Percentiles rank a stretch among this genome's conserved stretches.
phyloP scores from a whole-genome alignment of 371 early-diverging fungal genomes.

The Circinella umbellata region DNA sequence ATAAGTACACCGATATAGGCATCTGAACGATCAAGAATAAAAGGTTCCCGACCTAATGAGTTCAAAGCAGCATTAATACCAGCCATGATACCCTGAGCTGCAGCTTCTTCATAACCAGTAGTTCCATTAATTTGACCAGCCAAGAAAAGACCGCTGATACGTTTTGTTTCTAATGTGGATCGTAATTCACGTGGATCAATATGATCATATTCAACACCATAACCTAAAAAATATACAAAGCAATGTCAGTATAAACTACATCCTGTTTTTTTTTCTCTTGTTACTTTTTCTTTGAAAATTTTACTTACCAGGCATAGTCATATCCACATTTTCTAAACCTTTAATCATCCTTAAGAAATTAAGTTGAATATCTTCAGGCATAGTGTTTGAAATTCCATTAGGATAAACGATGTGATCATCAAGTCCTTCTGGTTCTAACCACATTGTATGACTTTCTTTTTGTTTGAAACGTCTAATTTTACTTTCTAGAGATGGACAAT shows the following conservation, averaged over 20 bases:
- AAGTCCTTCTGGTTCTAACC: conserved; percentile 85
- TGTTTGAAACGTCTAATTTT: conserved; percentile 79
- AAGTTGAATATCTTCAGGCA: conserved; percentile 81
- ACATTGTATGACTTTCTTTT: conserved; percentile 72
- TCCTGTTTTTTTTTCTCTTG: no score
- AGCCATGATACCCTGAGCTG: conserved; percentile 85
- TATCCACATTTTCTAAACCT: conserved; percentile 80
- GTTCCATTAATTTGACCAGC: conserved; percentile 93
- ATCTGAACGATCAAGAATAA: conserved; percentile 78
- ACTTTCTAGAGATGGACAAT: conserved; percentile 86
- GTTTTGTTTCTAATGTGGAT: conserved; percentile 80
- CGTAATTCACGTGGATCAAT: conserved; percentile 84
- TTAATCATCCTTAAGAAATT: conserved; percentile 75
- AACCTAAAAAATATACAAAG: conserved; percentile 26
- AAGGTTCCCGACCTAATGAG: conserved; percentile 54
- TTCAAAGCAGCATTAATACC: conserved; percentile 84
- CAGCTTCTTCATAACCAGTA: conserved; percentile 90
- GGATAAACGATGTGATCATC: conserved; percentile 80
- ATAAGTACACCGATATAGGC: conserved; percentile 88
- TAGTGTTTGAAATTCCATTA: conserved; percentile 85
- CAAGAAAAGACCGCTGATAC: conserved; percentile 76
- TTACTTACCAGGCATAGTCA: conserved; percentile 67
- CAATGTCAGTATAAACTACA: no score
- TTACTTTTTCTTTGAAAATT: neutral
- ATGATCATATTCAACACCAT: conserved; percentile 90